Evolutionary conservation across 108 stramenopile genomes (phyloP), one percentile per base, ranked within the genome.

Genomic region (Epithemia pelagica): DNA sequence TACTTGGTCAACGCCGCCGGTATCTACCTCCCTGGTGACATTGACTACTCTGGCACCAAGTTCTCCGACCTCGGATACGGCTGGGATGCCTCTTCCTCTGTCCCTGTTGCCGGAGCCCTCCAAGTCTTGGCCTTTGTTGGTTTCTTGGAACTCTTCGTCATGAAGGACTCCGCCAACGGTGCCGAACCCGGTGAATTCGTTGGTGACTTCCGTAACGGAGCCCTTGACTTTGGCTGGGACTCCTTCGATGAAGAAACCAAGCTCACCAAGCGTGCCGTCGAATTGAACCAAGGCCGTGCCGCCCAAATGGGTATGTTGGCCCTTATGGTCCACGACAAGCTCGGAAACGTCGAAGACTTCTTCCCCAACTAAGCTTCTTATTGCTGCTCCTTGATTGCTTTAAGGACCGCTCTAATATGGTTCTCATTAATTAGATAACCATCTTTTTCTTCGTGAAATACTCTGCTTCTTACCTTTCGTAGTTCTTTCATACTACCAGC

Each of bases 171-270:
- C 68, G 65, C 71, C 20, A 78, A 78, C 67, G 37, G 37, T 46
- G 37, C 37, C 15, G 37, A 46, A 46, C 37, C 37, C 52, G 54
- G 71, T 87, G 88, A 84, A 68, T 80, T 80, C 76, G 74, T 78
- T 25, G 85, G 85, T 70, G 85, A 86, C 79, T 86, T 86, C 85
- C 82, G 85, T n/a, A n/a, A n/a, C n/a, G n/a, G n/a, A n/a, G n/a
- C n/a, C n/a, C n/a, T n/a, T n/a, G n/a, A n/a, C n/a, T n/a, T n/a
- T n/a, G n/a, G n/a, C n/a, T n/a, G n/a, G n/a, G n/a, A n/a, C n/a
- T n/a, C n/a, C n/a, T n/a, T n/a, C n/a, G n/a, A n/a, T n/a, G n/a
- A n/a, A n/a, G n/a, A n/a, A n/a, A n/a, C n/a, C n/a, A n/a, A n/a
- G n/a, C n/a, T n/a, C n/a, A n/a, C n/a, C n/a, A n/a, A n/a, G n/a